These are phyloP conservation scores for Exutisphaerella laricina DNA, from an alignment of 2,329 filamentous ascomycete genomes.

Conservation along the genomic window DNA sequence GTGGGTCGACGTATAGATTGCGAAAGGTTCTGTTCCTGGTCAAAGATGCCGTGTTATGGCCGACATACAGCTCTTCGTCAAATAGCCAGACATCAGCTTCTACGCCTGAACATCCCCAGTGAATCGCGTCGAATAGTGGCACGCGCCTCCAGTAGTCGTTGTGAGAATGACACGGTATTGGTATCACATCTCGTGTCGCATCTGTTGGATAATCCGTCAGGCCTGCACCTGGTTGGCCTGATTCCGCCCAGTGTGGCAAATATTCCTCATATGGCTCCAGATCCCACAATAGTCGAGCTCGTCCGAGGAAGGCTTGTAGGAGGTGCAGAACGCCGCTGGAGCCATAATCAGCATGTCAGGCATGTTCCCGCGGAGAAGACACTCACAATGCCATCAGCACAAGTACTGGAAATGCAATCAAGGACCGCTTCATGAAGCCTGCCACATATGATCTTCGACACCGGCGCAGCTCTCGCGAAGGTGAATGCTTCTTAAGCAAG, in stretches of 20 bases:
- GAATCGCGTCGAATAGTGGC: conserved; percentile 57
- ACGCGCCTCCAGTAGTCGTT: conserved; percentile 65
- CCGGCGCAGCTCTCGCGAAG: conserved; percentile 11
- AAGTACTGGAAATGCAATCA: conserved; percentile 11
- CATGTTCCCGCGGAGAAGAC: background rate
- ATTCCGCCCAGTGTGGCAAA: conserved; percentile 39
- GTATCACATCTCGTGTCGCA: conserved; percentile 40
- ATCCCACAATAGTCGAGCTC: conserved; percentile 36
- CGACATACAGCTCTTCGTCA: conserved; percentile 55
- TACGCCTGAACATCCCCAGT: conserved; percentile 56
- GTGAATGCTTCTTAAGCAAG: conserved; percentile 10
- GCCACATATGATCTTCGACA: conserved; percentile 12
- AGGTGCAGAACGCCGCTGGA: conserved; percentile 41
- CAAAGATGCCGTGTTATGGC: conserved; percentile 54
- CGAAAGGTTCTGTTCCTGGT: conserved; percentile 53
- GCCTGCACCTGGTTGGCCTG: conserved; percentile 34
- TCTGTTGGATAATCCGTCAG: conserved; percentile 37
- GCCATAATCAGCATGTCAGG: conserved; percentile 6
- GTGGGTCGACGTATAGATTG: conserved; percentile 59
- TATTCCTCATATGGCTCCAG: conserved; percentile 27
- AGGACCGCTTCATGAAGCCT: conserved; percentile 9
- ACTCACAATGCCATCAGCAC: conserved; percentile 21
- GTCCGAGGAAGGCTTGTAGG: conserved; percentile 35
- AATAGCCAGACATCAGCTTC: conserved; percentile 66
- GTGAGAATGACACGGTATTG: conserved; percentile 60